Conservation (phyloP, 2,329 filamentous ascomycete species). For the Alternaria dauci region DNA sequence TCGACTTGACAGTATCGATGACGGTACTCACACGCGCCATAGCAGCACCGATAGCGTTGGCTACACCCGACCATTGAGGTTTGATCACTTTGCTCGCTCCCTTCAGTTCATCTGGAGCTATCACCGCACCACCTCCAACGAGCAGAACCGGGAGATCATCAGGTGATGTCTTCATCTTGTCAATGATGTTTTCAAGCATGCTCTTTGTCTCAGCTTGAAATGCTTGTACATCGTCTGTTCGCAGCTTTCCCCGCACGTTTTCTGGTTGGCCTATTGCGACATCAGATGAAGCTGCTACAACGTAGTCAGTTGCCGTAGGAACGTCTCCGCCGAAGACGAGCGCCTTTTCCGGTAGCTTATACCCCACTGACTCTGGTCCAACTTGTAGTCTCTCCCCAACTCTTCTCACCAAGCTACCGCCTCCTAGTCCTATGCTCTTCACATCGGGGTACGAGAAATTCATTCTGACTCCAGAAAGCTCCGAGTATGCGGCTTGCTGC, state of each 20-base stretch:
- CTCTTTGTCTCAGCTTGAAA: slow-evolving; percentile 56
- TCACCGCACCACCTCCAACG: slow-evolving; percentile 69
- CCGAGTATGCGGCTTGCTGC: slow-evolving; percentile 68
- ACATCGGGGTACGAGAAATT: slow-evolving; percentile 65
- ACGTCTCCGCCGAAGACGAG: slow-evolving; percentile 65
- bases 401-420: slow-evolving; percentile 63
- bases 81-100: slow-evolving; percentile 66
- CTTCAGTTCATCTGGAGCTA: slow-evolving; percentile 63
- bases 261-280: slow-evolving; percentile 55
- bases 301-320: slow-evolving; percentile 67
- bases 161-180: slow-evolving; percentile 70
- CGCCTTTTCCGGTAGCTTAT: slow-evolving; percentile 63
- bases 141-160: slow-evolving; percentile 67
- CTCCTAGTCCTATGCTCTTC: slow-evolving; percentile 67
- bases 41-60: slow-evolving; percentile 71
- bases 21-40: slow-evolving; percentile 65
- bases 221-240: slow-evolving; percentile 49
- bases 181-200: slow-evolving; percentile 65
- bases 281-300: slow-evolving; percentile 49
- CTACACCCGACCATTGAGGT: slow-evolving; percentile 66
- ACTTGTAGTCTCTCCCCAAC: slow-evolving; percentile 55
- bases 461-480: slow-evolving; percentile 69
- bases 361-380: slow-evolving; percentile 70
- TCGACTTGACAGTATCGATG: slow-evolving; percentile 54
- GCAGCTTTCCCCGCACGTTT: slow-evolving; percentile 46